These are phyloP conservation scores for Torulaspora maleeae DNA, from an alignment of 805 yeast genomes.

Conservation along the genomic window DNA sequence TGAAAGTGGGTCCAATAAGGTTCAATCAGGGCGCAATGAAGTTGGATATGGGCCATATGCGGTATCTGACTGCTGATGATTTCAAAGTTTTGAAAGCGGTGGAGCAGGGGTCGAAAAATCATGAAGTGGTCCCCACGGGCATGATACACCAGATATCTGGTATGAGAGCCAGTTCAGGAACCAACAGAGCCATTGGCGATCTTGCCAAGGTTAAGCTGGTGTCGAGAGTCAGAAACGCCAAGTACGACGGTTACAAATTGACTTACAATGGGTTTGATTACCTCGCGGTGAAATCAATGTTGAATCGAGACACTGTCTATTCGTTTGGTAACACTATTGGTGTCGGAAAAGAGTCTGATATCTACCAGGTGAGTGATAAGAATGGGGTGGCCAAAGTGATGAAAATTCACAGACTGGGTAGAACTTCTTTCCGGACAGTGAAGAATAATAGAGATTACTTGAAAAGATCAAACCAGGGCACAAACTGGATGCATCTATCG, in stretches of 20 bases:
- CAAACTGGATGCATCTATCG: slow-evolving; percentile 90
- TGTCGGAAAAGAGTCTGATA: slow-evolving; percentile 97
- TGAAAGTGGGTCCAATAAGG: background rate
- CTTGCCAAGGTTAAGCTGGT: slow-evolving; percentile 82
- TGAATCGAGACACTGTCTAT: slow-evolving; percentile 65
- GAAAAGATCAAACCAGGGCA: slow-evolving; percentile 56
- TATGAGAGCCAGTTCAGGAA: slow-evolving; percentile 66
- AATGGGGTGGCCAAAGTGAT: slow-evolving; percentile 65
- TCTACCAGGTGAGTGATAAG: slow-evolving; percentile 71
- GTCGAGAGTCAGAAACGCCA: slow-evolving; percentile 78
- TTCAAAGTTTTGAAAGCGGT: slow-evolving; percentile 84
- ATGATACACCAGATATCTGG: slow-evolving; percentile 79
- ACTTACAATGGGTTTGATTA: slow-evolving; percentile 91
- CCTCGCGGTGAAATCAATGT: slow-evolving; percentile 79
- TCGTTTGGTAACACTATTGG: slow-evolving; percentile 87
- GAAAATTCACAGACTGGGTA: slow-evolving; percentile 89
- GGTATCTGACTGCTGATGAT: slow-evolving; percentile 87
- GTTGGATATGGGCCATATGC: slow-evolving; percentile 87
- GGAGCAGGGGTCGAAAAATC: slow-evolving; percentile 87
- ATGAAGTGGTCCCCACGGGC: slow-evolving; percentile 88
- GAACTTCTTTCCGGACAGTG: slow-evolving; percentile 88
- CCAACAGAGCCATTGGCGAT: slow-evolving; percentile 74
- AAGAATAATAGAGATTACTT: slow-evolving; percentile 92
- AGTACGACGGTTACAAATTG: slow-evolving; percentile 88
- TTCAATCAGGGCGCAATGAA: slow-evolving; percentile 53